Evolutionary conservation across 176 grass and related monocot species (phyloP).

Genomic region (maize (Zea mays)): DNA sequence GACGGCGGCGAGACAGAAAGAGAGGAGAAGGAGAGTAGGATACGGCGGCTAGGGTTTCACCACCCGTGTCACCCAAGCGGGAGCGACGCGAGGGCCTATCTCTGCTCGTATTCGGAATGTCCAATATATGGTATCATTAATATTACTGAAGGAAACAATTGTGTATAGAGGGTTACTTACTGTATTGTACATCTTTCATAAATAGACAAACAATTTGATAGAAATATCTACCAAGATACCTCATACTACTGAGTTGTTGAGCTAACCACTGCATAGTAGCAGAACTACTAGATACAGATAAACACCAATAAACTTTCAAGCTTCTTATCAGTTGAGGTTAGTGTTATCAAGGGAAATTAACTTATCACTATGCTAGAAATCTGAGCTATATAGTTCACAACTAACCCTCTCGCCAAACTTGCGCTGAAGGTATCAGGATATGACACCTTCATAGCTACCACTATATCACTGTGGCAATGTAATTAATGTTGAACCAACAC

Average conservation of each 20-base stretch:
- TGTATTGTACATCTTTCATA: neutral
- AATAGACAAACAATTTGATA: neutral
- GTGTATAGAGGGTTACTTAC: neutral
- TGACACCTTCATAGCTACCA: neutral
- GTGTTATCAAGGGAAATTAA: neutral
- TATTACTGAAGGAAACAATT: neutral
- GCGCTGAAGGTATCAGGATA: neutral
- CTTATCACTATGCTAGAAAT: neutral
- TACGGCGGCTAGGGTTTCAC: too few species aligned
- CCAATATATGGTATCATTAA: neutral
- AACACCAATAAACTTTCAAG: neutral
- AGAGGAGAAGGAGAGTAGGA: too few species aligned
- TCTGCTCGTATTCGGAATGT: neutral
- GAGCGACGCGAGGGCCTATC: too few species aligned
- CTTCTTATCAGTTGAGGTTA: neutral
- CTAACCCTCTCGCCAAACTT: neutral
- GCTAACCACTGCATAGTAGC: neutral
- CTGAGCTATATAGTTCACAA: neutral
- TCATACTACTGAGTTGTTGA: neutral
- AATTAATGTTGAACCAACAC: neutral
- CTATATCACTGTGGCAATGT: neutral
- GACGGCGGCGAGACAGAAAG: too few species aligned
- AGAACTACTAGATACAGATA: neutral
- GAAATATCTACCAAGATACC: neutral
- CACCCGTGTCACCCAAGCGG: too few species aligned